phyloP scores from a whole-genome alignment of 352 stramenopile genomes.

The Phytophthora kernoviae region DNA sequence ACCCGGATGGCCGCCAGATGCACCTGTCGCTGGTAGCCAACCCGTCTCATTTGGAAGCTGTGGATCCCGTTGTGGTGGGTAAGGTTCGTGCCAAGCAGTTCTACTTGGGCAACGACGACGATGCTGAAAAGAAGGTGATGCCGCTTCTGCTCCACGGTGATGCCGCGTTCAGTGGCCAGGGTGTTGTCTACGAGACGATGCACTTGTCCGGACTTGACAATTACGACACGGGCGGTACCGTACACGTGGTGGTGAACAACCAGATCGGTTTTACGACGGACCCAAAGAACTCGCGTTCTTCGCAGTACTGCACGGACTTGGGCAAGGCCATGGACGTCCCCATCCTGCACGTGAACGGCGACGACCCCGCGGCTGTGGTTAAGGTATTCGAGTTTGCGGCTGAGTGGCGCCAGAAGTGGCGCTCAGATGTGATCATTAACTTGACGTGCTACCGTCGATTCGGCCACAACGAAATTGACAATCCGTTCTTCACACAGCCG shows the following conservation, averaged over 20 bases:
- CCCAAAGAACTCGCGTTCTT: conserved; percentile 96
- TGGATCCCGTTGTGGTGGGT: conserved; percentile 97
- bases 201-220: conserved; percentile 90
- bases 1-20: conserved; percentile 62
- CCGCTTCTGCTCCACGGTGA: conserved; percentile 98
- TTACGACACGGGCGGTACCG: conserved; percentile 97
- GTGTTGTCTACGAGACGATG: conserved; percentile 81
- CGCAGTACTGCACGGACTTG: conserved; percentile 97
- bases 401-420: conserved; percentile 91
- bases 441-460: conserved; percentile 98
- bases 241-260: conserved; percentile 99
- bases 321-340: conserved; percentile 96
- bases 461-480: conserved; percentile 98
- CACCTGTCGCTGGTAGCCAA: conserved; percentile 95
- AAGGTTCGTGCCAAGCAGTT: conserved; percentile 96
- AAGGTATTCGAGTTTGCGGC: conserved; percentile 93
- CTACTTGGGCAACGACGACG: conserved; percentile 71
- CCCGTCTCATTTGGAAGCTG: conserved; percentile 98
- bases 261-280: conserved; percentile 98
- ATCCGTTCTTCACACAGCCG: conserved; percentile 86
- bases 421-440: conserved; percentile 98
- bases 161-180: conserved; percentile 88
- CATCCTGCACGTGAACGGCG: conserved; percentile 96
- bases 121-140: conserved; percentile 81
- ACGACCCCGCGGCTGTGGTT: conserved; percentile 95